A percentile compares a stretch with the other conserved stretches of the same genome.
Conservation (phyloP, 148 eudicot genomes). For the Limonium bicolor region DNA sequence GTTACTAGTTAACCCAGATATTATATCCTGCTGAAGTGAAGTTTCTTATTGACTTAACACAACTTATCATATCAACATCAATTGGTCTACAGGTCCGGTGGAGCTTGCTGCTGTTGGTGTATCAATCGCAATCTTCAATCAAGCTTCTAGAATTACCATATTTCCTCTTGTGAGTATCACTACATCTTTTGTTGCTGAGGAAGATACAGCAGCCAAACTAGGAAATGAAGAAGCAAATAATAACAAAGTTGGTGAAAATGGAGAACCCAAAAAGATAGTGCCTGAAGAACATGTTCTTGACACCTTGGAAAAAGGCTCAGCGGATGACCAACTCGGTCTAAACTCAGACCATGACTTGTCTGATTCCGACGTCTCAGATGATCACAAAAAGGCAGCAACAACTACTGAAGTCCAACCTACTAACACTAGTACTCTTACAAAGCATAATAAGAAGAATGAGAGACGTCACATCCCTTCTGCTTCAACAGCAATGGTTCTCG, state of each 20-base stretch:
- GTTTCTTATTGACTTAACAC: background rate
- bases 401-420: background rate
- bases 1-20: background rate
- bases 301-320: constrained; percentile 3
- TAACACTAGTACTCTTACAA: background rate
- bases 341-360: background rate
- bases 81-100: constrained; percentile 17
- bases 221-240: background rate
- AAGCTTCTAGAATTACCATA: constrained; percentile 24
- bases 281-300: background rate
- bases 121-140: constrained; percentile 30
- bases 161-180: constrained; percentile 31
- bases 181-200: constrained; percentile 37
- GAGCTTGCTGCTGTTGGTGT: constrained; percentile 36
- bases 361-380: background rate
- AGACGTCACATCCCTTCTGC: constrained; percentile 23
- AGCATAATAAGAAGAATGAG: background rate
- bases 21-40: background rate
- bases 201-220: constrained; percentile 9
- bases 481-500: constrained; percentile 22
- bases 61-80: background rate
- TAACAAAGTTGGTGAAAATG: background rate
- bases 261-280: background rate
- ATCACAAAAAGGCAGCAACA: background rate
- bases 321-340: background rate